Evolutionary conservation across 2,329 filamentous ascomycete genomes (phyloP), one percentile per base, ranked within the genome.

Genomic region (Diaporthe ampelina): DNA sequence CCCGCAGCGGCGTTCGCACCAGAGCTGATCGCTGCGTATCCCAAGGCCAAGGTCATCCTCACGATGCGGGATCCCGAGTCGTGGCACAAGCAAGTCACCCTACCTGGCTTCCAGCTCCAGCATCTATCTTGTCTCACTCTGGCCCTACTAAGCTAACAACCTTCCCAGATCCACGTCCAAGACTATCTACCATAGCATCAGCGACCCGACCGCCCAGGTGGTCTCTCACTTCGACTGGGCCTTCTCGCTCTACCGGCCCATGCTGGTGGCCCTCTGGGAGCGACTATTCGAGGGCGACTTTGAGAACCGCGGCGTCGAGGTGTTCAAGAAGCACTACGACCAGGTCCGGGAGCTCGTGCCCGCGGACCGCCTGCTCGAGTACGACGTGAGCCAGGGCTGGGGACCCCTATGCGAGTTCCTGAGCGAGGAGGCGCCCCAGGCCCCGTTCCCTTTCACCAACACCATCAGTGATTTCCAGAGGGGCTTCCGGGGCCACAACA

Each of bases 11-110:
- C 73, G 32, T 84, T 88, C 57, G 83, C 81, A 4, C 81, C 83
- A 21, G 86, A 89, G 74, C 78, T 88, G 50, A 80, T 88, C 71
- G 82, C 82, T 24, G 79, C 87, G 7, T 88, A 88, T 73, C 87
- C 87, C 0, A 81, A 88, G 37, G 87, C 88, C 57, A 86, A 85
- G 74, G 86, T 88, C 15, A 82, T 89, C 24, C 82, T 85, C 72
- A 85, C 83, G 45, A 79, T 82, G 9, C 78, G 82, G n/a, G 84
- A 87, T 73, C 77, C 82, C 11, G 80, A 84, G 29, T 80, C 79
- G n/a, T 87, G 85, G 86, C 80, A 83, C 76, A 73, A 77, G 52
- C 84, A 83, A 68, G 69, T 79, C 35, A 7, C n/a, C 17, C 57
- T 19, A 70, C 15, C 29, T n/a, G 24, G 72, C 79, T n/a, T 11